Percentiles rank a stretch among this genome's conserved stretches.
phyloP scores from a whole-genome alignment of 2,329 filamentous ascomycete genomes.

The Penicillium vulpinum region DNA sequence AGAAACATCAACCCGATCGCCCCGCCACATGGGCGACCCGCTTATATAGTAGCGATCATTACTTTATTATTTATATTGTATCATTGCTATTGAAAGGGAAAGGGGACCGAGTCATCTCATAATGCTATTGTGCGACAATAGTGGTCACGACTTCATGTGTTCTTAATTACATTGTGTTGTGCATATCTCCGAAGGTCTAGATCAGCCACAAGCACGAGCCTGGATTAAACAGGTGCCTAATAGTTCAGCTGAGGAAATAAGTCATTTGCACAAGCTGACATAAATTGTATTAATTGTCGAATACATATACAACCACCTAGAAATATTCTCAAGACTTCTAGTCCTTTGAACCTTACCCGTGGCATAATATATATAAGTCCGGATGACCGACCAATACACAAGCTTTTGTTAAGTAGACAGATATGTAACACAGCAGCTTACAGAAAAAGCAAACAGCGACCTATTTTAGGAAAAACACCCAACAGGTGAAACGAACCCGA shows the following conservation, averaged over 20 bases:
- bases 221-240: neutral
- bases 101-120: neutral
- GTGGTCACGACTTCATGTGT: neutral
- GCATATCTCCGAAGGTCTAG: neutral
- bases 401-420: constrained; percentile 12
- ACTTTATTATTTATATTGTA: neutral
- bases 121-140: neutral
- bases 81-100: neutral
- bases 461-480: neutral
- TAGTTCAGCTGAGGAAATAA: neutral
- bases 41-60: neutral
- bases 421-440: neutral
- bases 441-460: neutral
- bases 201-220: neutral
- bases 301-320: neutral
- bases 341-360: neutral
- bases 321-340: neutral
- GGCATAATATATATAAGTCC: neutral
- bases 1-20: neutral
- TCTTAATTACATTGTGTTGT: neutral
- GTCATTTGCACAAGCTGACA: neutral
- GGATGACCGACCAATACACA: constrained; percentile 2
- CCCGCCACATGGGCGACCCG: neutral
- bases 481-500: neutral
- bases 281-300: neutral